Conservation (phyloP, 2,329 filamentous ascomycete genomes). For the Venturia nashicola region DNA sequence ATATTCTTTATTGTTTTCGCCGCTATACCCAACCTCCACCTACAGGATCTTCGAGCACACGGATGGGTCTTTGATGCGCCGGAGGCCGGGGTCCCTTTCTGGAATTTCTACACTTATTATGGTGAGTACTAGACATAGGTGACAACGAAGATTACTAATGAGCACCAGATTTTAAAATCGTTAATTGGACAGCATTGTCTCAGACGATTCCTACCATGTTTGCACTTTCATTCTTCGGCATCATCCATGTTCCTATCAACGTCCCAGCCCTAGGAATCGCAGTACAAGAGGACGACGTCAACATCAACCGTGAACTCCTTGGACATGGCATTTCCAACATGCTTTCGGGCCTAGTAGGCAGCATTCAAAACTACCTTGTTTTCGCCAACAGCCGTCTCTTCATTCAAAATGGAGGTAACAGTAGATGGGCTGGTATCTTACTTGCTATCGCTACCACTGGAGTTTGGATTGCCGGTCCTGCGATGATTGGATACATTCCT, state of each 20-base stretch:
- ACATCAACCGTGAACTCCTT: slow-evolving; percentile 82
- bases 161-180: slow-evolving; percentile 57
- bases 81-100: slow-evolving; percentile 78
- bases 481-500: slow-evolving; percentile 85
- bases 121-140: slow-evolving; percentile 41
- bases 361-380: slow-evolving; percentile 92
- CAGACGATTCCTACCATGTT: slow-evolving; percentile 90
- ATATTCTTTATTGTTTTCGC: slow-evolving; percentile 70
- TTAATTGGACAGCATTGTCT: slow-evolving; percentile 73
- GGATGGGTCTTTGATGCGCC: slow-evolving; percentile 93
- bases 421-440: slow-evolving; percentile 72
- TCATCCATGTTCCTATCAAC: slow-evolving; percentile 95
- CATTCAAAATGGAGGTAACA: slow-evolving; percentile 82
- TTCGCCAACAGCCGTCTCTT: slow-evolving; percentile 98
- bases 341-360: slow-evolving; percentile 72
- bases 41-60: slow-evolving; percentile 52
- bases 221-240: slow-evolving; percentile 91
- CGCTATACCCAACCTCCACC: slow-evolving; percentile 53
- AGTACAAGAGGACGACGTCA: slow-evolving; percentile 81
- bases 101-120: slow-evolving; percentile 94
- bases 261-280: slow-evolving; percentile 86
- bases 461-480: slow-evolving; percentile 74
- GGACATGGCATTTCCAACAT: slow-evolving; percentile 91
- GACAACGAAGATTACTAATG: neutral
- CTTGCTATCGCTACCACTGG: slow-evolving; percentile 69